These are phyloP conservation scores for Isoetes engelmannii DNA, from an alignment of 83 land plant species.

Conservation along the genomic window DNA sequence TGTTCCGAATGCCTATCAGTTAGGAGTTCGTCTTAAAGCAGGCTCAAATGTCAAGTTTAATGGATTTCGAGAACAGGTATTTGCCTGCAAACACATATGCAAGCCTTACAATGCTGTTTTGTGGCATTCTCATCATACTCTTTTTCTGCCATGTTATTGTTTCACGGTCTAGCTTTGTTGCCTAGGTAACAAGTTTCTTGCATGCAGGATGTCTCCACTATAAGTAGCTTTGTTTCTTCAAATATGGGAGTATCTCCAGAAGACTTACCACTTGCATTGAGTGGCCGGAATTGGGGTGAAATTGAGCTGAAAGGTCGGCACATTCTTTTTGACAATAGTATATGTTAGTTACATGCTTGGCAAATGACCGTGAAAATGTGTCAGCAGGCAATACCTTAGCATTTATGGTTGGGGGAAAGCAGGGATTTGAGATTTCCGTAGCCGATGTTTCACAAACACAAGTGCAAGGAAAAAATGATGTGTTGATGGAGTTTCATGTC, in stretches of 20 bases:
- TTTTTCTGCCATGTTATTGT: neutral
- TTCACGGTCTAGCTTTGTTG: neutral
- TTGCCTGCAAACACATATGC: neutral
- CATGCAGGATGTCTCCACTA: constrained; percentile 34
- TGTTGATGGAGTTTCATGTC: constrained; percentile 47
- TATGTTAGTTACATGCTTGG: neutral
- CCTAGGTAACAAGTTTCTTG: neutral
- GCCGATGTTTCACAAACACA: constrained; percentile 49
- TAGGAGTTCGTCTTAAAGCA: constrained; percentile 37
- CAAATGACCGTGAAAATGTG: neutral
- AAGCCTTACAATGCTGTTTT: constrained; percentile 10
- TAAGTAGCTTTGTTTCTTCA: constrained; percentile 24
- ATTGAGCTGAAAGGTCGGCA: constrained; percentile 33
- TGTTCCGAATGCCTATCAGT: constrained; percentile 42
- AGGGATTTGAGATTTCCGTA: constrained; percentile 44
- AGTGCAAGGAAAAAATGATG: constrained; percentile 47
- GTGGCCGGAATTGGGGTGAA: constrained; percentile 53
- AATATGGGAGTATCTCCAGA: constrained; percentile 43
- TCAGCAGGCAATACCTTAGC: constrained; percentile 39
- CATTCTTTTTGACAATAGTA: neutral
- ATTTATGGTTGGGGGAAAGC: constrained; percentile 43
- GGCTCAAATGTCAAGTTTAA: constrained; percentile 42
- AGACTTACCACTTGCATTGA: constrained; percentile 43
- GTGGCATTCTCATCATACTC: neutral
- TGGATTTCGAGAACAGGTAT: constrained; percentile 49